Percentiles rank a stretch among this genome's conserved stretches.
These are phyloP conservation scores for Picea abies DNA, from an alignment of 83 land plant species.

Conservation along the genomic window DNA sequence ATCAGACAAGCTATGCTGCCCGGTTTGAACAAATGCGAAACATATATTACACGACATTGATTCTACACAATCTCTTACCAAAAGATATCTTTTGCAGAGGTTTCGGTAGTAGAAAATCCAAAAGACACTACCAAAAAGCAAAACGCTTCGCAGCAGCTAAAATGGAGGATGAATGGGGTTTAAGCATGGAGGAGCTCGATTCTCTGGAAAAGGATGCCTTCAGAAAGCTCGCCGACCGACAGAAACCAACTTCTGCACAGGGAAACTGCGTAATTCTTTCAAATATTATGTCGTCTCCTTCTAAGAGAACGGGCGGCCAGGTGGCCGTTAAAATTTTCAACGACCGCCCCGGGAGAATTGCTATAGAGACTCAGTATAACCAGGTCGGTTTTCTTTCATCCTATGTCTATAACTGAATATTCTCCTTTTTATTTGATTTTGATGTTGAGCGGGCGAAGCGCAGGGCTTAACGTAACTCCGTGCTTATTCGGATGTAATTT, in stretches of 20 bases:
- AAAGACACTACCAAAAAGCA: too few species aligned
- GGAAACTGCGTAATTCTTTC: background rate
- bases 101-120: too few species aligned
- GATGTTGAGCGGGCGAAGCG: too few species aligned
- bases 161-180: constrained; percentile 47
- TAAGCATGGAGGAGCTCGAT: constrained; percentile 50
- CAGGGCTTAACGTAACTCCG: too few species aligned
- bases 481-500: too few species aligned
- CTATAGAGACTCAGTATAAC: constrained; percentile 4
- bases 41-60: too few species aligned
- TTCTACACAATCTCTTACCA: too few species aligned
- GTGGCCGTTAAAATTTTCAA: constrained; percentile 15
- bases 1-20: too few species aligned
- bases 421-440: background rate
- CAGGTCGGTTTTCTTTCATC: background rate
- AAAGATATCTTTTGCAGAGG: too few species aligned
- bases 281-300: background rate
- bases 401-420: background rate
- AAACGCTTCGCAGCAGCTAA: background rate
- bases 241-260: constrained; percentile 13
- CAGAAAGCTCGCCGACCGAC: constrained; percentile 30
- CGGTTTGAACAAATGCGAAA: too few species aligned
- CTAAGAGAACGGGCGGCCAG: background rate
- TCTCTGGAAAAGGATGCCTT: constrained; percentile 55
- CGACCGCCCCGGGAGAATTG: constrained; percentile 5